Base-by-base conservation (phyloP, 495 filamentous ascomycete species). In the Penicillium cosmopolitanum region DNA sequence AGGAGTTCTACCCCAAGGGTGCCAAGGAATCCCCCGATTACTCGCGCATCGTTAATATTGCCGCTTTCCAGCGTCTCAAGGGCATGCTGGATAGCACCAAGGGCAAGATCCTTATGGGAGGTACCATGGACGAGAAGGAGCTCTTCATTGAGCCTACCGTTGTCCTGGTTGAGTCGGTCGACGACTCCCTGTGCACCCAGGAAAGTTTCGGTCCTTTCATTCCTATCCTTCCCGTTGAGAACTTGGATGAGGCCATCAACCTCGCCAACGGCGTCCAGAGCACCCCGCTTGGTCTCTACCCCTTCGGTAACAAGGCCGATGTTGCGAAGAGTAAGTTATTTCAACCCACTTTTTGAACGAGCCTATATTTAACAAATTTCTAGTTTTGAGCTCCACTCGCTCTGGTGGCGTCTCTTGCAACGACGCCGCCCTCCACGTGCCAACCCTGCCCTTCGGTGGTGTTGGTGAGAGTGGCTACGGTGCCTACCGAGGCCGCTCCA, bases 201-300 rank as follows among this genome's bases (percentile, higher is more conserved):
- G 95, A 98, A 78, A 88, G 86, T 59, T 98, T 98, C 68, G 95
- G 93, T 36, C 95, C 95, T 12, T 81, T 97, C 53, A 88, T 96
- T 51, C 84, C 91, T 50, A 85, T 97, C 55, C 76, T 92, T 33
- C 83, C 91, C 9, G 86, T 93, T 35, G 78, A 88, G 43, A 82
- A 85, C 61, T 75, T 96, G 11, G 90, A 97, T 60, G 85, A 95
- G 61, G 93, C 93, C 21, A 88, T 97, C 69, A 78, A 75, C 36
- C 82, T 90, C 51, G 90, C 91, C 53, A 91, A 92, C 60, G 72
- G 78, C 55, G 85, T 96, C 23, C 84, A 92, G 70, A 84, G 82
- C 57, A 96, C 92, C 1, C 92, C 95, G 1, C 77, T 98, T 13
- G 85, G 86, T 44, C 74, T 97, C 53, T 94, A 93, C 65, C 81